phyloP scores from a whole-genome alignment of 345 rosid species.

The Gossypium thurberi region DNA sequence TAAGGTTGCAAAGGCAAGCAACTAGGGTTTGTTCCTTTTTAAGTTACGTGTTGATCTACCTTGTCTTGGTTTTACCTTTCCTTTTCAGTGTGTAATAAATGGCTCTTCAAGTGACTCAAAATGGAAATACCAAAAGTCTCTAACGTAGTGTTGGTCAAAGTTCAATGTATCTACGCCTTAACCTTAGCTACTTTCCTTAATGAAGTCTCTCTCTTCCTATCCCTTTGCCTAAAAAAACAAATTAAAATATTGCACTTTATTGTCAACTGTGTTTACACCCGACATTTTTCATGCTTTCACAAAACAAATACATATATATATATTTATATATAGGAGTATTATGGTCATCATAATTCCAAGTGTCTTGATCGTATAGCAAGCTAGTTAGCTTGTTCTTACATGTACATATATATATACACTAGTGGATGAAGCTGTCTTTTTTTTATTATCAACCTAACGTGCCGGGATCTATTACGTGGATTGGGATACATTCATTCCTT shows the following conservation, averaged over 20 bases:
- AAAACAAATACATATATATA: no score
- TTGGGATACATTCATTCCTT: not conserved
- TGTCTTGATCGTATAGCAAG: not conserved
- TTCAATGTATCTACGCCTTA: conserved; percentile 38
- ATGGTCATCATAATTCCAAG: not conserved
- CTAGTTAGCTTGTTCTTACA: not conserved
- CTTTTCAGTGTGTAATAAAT: no score
- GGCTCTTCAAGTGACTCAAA: not conserved
- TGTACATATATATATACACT: no score
- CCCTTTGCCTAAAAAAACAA: not conserved
- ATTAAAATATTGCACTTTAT: conserved; percentile 15
- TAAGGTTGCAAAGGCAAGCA: no score
- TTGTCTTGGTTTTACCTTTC: no score
- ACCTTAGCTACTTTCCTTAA: conserved; percentile 43
- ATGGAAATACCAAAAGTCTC: not conserved
- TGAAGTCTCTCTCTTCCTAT: conserved; percentile 32
- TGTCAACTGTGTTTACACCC: conserved; percentile 12
- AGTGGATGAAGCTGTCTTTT: no score
- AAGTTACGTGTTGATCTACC: no score
- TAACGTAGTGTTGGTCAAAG: conserved; percentile 26
- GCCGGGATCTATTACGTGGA: not conserved
- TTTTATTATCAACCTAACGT: not conserved
- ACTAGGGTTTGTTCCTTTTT: no score
- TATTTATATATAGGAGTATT: no score
- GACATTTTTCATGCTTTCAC: not conserved